Base-by-base conservation (phyloP, 495 filamentous ascomycete genomes). In the Penicillium lividum region DNA sequence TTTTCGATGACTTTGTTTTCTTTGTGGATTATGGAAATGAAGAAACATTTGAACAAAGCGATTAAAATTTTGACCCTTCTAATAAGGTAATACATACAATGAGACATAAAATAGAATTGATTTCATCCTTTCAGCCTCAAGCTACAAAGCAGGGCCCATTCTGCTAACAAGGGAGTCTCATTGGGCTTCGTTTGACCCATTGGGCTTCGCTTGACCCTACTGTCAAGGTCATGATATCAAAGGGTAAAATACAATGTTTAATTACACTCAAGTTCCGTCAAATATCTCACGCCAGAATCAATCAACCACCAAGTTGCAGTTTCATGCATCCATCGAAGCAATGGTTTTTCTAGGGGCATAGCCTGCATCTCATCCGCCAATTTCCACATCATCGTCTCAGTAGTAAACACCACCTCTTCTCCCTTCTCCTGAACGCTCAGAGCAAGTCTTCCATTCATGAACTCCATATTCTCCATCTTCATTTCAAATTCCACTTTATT, bases 281-380 rank as follows among this genome's bases (percentile, higher is more conserved):
- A 42, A 66, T 73, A 76, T n/a, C 40, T 48, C 16, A 71, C 63
- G 7, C 73, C 75, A 9, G 73, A 73, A 43, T 74, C 75, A 59
- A 76, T 48, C 53, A 77, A 61, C 72, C 72, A 76, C 75, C 73
- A 76, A 38, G 70, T 51, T 13, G 72, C 68, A 45, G 68, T 61
- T 51, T 77, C 73, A 58, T 76, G 72, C 62, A 76, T 60, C 57
- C 67, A 73, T 8, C 60, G 53, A 25, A 67, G 18, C 28, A 62
- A n/a, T 27, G 53, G 55, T 16, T 60, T 65, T 42, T 76, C 71
- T 52, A 76, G 59, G 15, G 73, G 72, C 62, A 77, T 66, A 33
- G 6, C 36, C 25, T 48, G 54, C 11, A 11, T 57, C 46, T 68
- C 64, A 51, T 51, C 57, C 5, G 51, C 63, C 33, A 47, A 59